Conservation (phyloP, 2,329 filamentous ascomycete genomes). For the Magnaporthiopsis incrustans region DNA sequence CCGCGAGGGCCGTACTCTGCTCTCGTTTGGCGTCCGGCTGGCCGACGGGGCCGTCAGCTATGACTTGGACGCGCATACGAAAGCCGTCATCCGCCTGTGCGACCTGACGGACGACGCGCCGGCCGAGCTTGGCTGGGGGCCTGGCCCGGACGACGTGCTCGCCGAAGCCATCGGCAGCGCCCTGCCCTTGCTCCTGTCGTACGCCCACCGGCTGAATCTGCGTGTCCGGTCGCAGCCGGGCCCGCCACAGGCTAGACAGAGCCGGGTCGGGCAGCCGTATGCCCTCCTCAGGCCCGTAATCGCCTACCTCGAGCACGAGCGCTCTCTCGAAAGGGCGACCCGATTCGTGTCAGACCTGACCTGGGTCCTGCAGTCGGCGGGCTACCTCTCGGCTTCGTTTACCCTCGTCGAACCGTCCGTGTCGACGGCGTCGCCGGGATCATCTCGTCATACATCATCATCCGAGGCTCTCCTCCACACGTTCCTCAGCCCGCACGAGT, state of each 20-base stretch:
- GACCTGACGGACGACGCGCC: constrained; percentile 40
- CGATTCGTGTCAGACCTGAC: constrained; percentile 35
- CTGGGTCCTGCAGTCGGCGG: constrained; percentile 35
- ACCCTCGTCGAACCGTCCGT: constrained; percentile 28
- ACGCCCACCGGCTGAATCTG: constrained; percentile 69
- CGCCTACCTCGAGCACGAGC: constrained; percentile 36
- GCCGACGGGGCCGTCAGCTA: constrained; percentile 51
- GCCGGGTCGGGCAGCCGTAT: constrained; percentile 33
- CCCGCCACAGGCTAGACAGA: constrained; percentile 29
- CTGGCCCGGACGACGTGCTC: constrained; percentile 34
- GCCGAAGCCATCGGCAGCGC: constrained; percentile 60
- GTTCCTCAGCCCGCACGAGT: constrained; percentile 32
- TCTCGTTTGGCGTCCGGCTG: constrained; percentile 61
- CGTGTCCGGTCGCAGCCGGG: constrained; percentile 54
- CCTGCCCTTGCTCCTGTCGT: constrained; percentile 68
- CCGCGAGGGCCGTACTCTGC: constrained; percentile 67
- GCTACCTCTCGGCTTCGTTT: constrained; percentile 33
- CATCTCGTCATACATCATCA: constrained; percentile 16
- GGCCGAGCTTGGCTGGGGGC: neutral
- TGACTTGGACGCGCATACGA: constrained; percentile 41
- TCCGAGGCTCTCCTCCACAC: constrained; percentile 37
- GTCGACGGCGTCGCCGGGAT: constrained; percentile 22
- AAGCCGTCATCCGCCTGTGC: constrained; percentile 61
- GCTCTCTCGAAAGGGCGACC: constrained; percentile 29
- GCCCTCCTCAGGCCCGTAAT: constrained; percentile 45